A percentile compares a stretch with the other conserved stretches of the same genome.
phyloP scores from a whole-genome alignment of 129 eudicot genomes.

The Kitagawia praeruptora region DNA sequence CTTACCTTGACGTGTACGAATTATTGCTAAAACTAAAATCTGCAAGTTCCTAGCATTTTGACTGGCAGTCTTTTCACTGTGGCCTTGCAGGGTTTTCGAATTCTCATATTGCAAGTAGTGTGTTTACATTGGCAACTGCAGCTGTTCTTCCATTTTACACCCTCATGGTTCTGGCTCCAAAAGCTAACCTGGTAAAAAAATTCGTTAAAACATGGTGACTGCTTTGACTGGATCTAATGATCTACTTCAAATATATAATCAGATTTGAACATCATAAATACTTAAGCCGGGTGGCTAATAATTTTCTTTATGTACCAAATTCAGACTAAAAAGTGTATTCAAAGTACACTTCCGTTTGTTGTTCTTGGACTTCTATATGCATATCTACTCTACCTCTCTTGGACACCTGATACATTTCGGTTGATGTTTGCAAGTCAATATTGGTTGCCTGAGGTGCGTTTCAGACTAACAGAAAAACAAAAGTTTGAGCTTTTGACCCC shows the following conservation, averaged over 20 bases:
- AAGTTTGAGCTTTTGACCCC: neutral
- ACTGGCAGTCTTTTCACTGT: neutral
- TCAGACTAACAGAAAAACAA: neutral
- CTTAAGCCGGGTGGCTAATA: neutral
- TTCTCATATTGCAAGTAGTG: constrained; percentile 57
- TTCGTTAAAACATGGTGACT: neutral
- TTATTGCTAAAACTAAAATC: too few relatives aligned
- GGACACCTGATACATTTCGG: constrained; percentile 90
- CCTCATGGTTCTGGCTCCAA: constrained; percentile 91
- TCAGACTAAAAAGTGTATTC: constrained; percentile 80
- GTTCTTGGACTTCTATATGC: constrained; percentile 68
- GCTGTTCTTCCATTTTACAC: constrained; percentile 98
- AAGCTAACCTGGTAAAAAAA: constrained; percentile 55
- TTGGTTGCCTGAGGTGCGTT: constrained; percentile 86
- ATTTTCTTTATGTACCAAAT: constrained; percentile 1
- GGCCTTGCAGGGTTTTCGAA: constrained; percentile 40
- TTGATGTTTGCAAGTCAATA: constrained; percentile 86
- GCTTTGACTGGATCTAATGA: neutral
- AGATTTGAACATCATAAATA: neutral
- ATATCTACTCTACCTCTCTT: constrained; percentile 73
- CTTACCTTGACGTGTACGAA: neutral
- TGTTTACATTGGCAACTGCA: constrained; percentile 74
- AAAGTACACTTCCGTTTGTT: constrained; percentile 65
- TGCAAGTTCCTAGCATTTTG: neutral
- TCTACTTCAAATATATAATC: neutral